phyloP scores from a whole-genome alignment of 257 asterid species.

The Coffea eugenioides region DNA sequence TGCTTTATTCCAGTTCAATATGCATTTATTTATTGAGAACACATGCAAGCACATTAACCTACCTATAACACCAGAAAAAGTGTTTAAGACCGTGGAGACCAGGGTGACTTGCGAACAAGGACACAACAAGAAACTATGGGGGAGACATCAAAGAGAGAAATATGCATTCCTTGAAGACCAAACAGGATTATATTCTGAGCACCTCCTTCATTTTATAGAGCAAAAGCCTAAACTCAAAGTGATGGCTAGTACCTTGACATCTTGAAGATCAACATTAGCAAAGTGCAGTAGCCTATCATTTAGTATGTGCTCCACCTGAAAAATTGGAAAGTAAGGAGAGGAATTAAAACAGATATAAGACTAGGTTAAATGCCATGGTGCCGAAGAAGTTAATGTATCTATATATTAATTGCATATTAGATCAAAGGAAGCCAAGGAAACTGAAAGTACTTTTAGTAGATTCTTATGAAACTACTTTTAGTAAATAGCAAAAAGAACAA shows the following conservation, averaged over 20 bases:
- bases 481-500: neutral
- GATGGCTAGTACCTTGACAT: conserved; percentile 72
- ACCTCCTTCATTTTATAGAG: neutral
- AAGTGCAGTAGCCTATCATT: conserved; percentile 63
- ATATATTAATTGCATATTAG: neutral
- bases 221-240: conserved; percentile 2
- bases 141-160: neutral
- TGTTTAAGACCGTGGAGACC: neutral
- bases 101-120: neutral
- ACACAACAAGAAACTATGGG: neutral
- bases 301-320: conserved; percentile 69
- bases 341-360: no score
- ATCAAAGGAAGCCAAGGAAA: neutral
- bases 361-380: neutral
- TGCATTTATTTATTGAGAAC: neutral
- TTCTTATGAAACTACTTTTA: neutral
- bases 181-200: neutral
- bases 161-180: neutral
- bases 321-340: neutral
- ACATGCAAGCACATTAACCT: neutral
- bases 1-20: conserved; percentile 1
- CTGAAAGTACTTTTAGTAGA: neutral
- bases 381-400: neutral
- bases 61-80: neutral
- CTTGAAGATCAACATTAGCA: conserved; percentile 75